Conservation (phyloP, 2,329 filamentous ascomycete species). For the Claviceps arundinis region DNA sequence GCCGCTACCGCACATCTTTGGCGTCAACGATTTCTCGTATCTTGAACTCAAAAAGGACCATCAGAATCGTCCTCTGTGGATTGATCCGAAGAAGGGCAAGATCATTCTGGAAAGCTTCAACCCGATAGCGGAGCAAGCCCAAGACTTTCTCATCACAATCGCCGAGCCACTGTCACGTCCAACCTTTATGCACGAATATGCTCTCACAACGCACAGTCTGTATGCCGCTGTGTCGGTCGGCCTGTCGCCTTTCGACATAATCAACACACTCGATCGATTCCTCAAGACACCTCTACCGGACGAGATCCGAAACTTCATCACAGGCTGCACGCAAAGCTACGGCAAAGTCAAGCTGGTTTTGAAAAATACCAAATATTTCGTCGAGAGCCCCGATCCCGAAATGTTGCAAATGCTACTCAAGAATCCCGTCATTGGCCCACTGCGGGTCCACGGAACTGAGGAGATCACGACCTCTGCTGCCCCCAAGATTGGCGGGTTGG, state of each 20-base stretch:
- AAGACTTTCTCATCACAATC: constrained; percentile 92
- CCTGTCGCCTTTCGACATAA: constrained; percentile 78
- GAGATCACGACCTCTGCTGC: constrained; percentile 71
- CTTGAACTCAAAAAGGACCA: constrained; percentile 78
- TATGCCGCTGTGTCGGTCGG: constrained; percentile 94
- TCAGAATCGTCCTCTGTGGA: constrained; percentile 81
- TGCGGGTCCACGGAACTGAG: constrained; percentile 57
- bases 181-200: constrained; percentile 85
- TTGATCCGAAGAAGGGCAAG: constrained; percentile 72
- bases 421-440: constrained; percentile 68
- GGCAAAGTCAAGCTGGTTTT: constrained; percentile 92
- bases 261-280: constrained; percentile 74
- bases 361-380: constrained; percentile 86
- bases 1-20: constrained; percentile 33
- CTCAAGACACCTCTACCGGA: constrained; percentile 79
- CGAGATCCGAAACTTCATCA: constrained; percentile 67
- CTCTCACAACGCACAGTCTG: constrained; percentile 79
- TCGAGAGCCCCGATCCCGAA: constrained; percentile 79
- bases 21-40: constrained; percentile 61
- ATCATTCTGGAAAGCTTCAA: constrained; percentile 94
- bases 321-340: constrained; percentile 72
- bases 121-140: constrained; percentile 70
- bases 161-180: constrained; percentile 86
- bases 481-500: constrained; percentile 73
- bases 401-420: constrained; percentile 79